These are phyloP conservation scores for Lactarius psammicola DNA, from an alignment of 768 basidiomycete genomes.

Conservation along the genomic window DNA sequence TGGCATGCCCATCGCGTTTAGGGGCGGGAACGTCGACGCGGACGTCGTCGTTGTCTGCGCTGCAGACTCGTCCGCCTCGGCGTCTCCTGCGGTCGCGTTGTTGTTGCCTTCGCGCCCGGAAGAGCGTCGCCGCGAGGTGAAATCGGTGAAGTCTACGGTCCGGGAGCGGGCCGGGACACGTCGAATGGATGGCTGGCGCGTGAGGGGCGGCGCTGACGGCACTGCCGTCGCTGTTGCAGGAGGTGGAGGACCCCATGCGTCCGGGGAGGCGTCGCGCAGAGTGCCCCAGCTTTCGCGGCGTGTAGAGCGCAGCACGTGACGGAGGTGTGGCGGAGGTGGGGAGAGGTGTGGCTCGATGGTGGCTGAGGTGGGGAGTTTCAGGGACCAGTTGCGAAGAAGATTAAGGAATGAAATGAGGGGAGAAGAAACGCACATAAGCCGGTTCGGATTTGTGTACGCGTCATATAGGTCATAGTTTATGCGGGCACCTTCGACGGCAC, in stretches of 20 bases:
- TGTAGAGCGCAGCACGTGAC: conserved; percentile 14
- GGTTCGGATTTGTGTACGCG: conserved; percentile 42
- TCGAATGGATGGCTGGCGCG: conserved; percentile 61
- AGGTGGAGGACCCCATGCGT: conserved; percentile 23
- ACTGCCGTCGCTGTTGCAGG: background rate
- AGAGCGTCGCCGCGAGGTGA: conserved; percentile 62
- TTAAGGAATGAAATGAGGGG: background rate
- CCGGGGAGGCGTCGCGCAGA: conserved; percentile 19
- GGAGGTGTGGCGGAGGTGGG: conserved; percentile 17
- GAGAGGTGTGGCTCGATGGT: conserved; percentile 14
- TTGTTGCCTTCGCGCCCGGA: conserved; percentile 39
- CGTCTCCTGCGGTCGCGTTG: conserved; percentile 2
- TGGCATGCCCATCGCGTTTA: conserved; percentile 20
- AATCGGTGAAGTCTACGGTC: conserved; percentile 69
- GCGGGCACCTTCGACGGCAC: conserved; percentile 52
- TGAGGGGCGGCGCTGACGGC: conserved; percentile 36
- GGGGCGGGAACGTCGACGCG: conserved; percentile 1
- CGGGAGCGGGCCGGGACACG: conserved; percentile 50
- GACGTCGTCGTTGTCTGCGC: background rate
- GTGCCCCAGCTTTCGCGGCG: conserved; percentile 26
- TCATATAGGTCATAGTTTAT: conserved; percentile 64
- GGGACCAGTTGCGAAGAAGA: background rate
- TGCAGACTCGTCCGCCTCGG: conserved; percentile 23
- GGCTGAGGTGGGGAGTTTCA: background rate
- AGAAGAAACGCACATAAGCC: conserved; percentile 16